These are phyloP conservation scores for Lippia alba DNA, from an alignment of 305 asterid genomes.

Conservation along the genomic window DNA sequence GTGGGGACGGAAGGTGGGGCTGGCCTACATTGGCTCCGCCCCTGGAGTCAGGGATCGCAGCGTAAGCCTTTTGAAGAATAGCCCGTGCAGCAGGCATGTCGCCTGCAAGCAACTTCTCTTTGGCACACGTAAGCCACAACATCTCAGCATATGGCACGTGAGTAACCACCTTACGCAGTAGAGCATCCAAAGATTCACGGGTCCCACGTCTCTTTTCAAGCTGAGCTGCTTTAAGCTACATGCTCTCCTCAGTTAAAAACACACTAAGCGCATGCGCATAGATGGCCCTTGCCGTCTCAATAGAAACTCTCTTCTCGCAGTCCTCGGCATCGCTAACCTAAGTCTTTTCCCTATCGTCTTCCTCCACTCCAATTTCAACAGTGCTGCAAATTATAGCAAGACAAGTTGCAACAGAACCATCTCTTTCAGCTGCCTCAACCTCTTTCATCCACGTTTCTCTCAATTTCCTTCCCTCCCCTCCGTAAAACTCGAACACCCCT, in stretches of 20 bases:
- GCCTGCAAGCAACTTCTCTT: constrained; percentile 98
- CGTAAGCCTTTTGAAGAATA: constrained; percentile 91
- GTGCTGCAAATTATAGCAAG: constrained; percentile 81
- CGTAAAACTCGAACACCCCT: constrained; percentile 83
- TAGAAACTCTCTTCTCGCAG: constrained; percentile 84
- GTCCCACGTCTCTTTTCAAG: constrained; percentile 96
- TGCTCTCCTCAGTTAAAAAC: constrained; percentile 85
- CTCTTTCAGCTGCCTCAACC: constrained; percentile 93
- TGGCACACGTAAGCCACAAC: constrained; percentile 93
- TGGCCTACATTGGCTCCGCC: too few relatives aligned
- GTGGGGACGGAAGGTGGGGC: too few relatives aligned
- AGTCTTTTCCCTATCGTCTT: constrained; percentile 90
- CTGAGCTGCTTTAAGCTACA: constrained; percentile 98
- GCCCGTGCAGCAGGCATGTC: constrained; percentile 93
- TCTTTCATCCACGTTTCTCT: constrained; percentile 96
- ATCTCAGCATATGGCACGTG: constrained; percentile 87
- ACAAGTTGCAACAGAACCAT: constrained; percentile 84
- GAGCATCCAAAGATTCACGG: constrained; percentile 77
- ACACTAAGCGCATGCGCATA: constrained; percentile 83
- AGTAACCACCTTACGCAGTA: constrained; percentile 84
- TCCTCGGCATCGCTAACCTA: constrained; percentile 99
- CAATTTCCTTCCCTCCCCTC: constrained; percentile 84
- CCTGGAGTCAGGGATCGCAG: constrained; percentile 91
- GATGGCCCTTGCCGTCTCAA: constrained; percentile 93
- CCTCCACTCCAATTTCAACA: constrained; percentile 86